Base-by-base conservation (phyloP, 345 rosid species). In the Eucalyptus sp. region DNA sequence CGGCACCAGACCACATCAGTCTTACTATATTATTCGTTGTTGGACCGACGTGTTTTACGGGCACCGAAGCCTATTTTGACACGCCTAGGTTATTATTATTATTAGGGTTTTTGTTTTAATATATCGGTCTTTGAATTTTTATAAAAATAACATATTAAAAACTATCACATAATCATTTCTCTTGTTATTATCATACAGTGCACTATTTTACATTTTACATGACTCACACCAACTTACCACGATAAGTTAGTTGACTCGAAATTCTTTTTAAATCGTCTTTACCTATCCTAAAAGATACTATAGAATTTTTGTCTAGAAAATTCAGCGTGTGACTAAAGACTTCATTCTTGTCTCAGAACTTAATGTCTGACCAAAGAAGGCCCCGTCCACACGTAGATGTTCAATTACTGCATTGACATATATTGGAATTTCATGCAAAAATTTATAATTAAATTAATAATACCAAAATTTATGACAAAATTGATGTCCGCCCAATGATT, bases 181-280 rank as follows among this genome's bases (percentile, higher is more conserved):
- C n/a, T 66, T 14, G 9, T 31, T 51, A 51, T 56, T 56, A 56
- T 56, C 9, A 22, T 56, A 37, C 7, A 5, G 2, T 52, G 10
- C 14, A 20, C 46, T 71, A 18, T 8, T 71, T 71, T 37, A 2
- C 27, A 37, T 37, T 41, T 68, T 68, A 68, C 44, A 5, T 17
- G 44, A 33, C 81, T 12, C 25, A 9, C 20, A 7, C 0, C 0
- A 29, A 56, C 27, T 76, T 37, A 76, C 8, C 83, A 18, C 2
- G 1, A 17, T 5, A 1, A 2, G 1, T 68, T 33, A 5, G 4
- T 33, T 17, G 13, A 25, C 9, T 76, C 15, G 3, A 76, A 41
- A 20, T 29, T 76, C 14, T 41, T 76, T 76, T 24, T 76, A 41
- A 76, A 4, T 76, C 48, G 22, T 6, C 1, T 76, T 76, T 76